Evolutionary conservation across 371 early-diverging fungal genomes (phyloP).

Genomic region (Mucor saturninus): DNA sequence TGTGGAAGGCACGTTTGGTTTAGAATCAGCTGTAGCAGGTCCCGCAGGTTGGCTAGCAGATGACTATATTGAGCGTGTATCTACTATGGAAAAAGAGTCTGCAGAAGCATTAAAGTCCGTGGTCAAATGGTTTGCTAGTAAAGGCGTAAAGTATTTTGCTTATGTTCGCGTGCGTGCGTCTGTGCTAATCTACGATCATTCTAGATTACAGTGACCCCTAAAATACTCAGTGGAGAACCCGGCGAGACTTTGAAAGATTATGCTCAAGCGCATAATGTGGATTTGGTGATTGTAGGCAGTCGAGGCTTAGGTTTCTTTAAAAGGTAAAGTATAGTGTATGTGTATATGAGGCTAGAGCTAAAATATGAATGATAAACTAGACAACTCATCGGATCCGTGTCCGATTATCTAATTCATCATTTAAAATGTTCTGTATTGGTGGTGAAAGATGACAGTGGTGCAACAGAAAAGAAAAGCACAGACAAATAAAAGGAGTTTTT

Average conservation of each 20-base stretch:
- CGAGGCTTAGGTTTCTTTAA: constrained; percentile 32
- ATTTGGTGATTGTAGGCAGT: constrained; percentile 30
- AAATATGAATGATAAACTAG: neutral
- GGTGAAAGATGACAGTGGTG: constrained; percentile 21
- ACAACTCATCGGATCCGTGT: constrained; percentile 38
- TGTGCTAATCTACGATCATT: neutral
- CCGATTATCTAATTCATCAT: constrained; percentile 32
- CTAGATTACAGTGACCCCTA: constrained; percentile 24
- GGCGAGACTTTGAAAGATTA: constrained; percentile 33
- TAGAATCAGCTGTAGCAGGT: constrained; percentile 32
- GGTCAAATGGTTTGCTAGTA: constrained; percentile 23
- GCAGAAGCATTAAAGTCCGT: constrained; percentile 22
- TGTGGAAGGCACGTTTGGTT: constrained; percentile 39
- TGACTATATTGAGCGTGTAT: constrained; percentile 25
- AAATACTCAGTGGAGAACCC: constrained; percentile 31
- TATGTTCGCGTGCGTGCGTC: neutral
- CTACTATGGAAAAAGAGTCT: constrained; percentile 28
- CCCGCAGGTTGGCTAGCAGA: constrained; percentile 30
- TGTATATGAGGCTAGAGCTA: neutral
- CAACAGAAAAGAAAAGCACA: neutral
- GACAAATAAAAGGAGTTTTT: neutral
- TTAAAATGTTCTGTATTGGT: constrained; percentile 33
- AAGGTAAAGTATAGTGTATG: constrained; percentile 7
- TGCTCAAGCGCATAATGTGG: constrained; percentile 29
- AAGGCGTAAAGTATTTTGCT: constrained; percentile 29